Percentiles rank a stretch among this genome's conserved stretches.
Conservation (phyloP, 371 early-diverging fungal species). For the Conidiobolus incongruus region DNA sequence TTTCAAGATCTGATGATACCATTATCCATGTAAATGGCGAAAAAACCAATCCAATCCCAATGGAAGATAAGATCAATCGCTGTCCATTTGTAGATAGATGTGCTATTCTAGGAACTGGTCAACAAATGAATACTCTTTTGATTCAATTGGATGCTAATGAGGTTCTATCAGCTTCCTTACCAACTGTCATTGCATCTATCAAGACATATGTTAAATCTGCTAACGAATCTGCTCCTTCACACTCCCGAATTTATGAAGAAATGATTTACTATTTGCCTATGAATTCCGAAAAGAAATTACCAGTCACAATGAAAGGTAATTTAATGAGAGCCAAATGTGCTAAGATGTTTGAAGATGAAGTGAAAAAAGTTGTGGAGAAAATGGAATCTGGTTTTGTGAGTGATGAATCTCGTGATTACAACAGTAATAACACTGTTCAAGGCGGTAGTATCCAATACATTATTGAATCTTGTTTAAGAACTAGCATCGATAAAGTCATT, state of each 20-base stretch:
- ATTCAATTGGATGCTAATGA: neutral
- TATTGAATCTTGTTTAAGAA: neutral
- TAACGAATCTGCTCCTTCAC: neutral
- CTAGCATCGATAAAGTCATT: neutral
- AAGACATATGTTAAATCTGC: neutral
- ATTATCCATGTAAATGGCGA: conserved; percentile 2
- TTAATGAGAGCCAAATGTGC: neutral
- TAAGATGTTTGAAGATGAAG: neutral
- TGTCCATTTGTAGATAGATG: neutral
- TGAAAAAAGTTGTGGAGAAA: neutral
- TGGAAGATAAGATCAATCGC: neutral
- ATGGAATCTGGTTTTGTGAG: neutral
- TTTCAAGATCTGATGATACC: conserved; percentile 1
- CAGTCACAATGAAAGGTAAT: neutral
- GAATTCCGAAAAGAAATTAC: neutral
- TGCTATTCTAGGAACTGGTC: neutral
- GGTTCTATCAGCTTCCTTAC: neutral
- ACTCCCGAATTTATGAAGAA: neutral
- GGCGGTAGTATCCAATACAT: neutral
- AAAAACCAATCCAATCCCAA: neutral
- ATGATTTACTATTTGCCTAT: neutral
- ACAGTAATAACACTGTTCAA: neutral
- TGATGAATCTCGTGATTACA: neutral
- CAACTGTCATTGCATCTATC: neutral
- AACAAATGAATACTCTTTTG: neutral